Percentiles rank a stretch among this genome's conserved stretches.
Evolutionary conservation across 768 basidiomycete species (phyloP).

Genomic region (Kondoa malvinella): DNA sequence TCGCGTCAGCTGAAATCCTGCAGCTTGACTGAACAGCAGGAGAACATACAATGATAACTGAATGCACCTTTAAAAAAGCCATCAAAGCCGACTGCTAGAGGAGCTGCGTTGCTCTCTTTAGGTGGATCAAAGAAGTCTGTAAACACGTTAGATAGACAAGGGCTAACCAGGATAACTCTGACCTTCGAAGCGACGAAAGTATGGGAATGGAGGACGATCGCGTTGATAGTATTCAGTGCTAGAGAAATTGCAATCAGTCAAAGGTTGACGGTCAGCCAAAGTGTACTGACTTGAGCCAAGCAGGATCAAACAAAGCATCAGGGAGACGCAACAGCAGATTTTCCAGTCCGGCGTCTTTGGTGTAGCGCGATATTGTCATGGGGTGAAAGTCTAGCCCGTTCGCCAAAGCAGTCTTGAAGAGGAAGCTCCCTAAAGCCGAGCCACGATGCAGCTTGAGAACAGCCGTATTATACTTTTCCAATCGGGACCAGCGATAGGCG

Average conservation of each 20-base stretch:
- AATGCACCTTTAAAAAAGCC: constrained; percentile 72
- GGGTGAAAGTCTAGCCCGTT: constrained; percentile 90
- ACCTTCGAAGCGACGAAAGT: constrained; percentile 55
- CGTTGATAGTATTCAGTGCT: constrained; percentile 30
- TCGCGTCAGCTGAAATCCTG: not conserved
- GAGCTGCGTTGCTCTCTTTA: constrained; percentile 51
- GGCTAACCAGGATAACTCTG: constrained; percentile 23
- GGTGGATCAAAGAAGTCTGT: constrained; percentile 78
- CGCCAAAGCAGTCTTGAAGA: constrained; percentile 85
- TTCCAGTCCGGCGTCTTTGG: constrained; percentile 72
- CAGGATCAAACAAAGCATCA: constrained; percentile 89
- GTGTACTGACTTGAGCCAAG: constrained; percentile 57
- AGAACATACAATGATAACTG: constrained; percentile 15
- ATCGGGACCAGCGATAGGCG: constrained; percentile 86
- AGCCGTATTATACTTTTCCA: constrained; percentile 89
- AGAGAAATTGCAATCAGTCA: not conserved
- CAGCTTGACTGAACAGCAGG: not conserved
- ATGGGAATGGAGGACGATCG: constrained; percentile 83
- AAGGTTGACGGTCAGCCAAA: not conserved
- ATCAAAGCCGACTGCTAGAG: constrained; percentile 73
- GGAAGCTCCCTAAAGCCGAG: constrained; percentile 75
- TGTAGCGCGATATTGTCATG: constrained; percentile 80
- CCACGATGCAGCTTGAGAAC: constrained; percentile 84
- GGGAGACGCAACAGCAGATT: constrained; percentile 70
- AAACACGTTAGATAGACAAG: constrained; percentile 38